Percentiles rank a stretch among this genome's conserved stretches.
phyloP scores from a whole-genome alignment of 2,329 filamentous ascomycete genomes.

The Claviceps arundinis region DNA sequence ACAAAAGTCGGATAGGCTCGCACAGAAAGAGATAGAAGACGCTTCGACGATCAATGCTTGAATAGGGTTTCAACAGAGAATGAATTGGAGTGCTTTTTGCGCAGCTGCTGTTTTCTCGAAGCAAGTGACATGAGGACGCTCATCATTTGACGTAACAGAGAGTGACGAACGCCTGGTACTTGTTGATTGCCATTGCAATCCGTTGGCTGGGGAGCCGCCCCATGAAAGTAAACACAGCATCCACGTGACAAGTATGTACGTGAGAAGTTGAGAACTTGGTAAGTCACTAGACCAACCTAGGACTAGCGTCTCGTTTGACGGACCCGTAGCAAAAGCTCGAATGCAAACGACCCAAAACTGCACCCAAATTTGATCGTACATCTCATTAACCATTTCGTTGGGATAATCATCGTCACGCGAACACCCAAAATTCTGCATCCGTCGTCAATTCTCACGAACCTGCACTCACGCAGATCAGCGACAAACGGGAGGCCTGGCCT shows the following conservation, averaged over 20 bases:
- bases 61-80: conserved; percentile 7
- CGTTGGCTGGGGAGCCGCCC: conserved; percentile 16
- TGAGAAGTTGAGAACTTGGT: not conserved
- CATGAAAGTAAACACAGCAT: conserved; percentile 17
- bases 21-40: not conserved
- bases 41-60: not conserved
- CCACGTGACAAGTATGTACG: conserved; percentile 10
- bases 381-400: not conserved
- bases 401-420: not conserved
- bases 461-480: not conserved
- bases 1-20: conserved; percentile 9
- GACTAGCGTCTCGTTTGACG: not conserved
- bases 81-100: conserved; percentile 10
- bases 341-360: not conserved
- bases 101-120: conserved; percentile 13
- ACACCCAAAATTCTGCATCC: not conserved
- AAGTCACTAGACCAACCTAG: not conserved
- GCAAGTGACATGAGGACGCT: conserved; percentile 13
- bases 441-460: not conserved
- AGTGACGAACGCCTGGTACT: not conserved
- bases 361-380: not conserved
- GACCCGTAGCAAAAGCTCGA: not conserved
- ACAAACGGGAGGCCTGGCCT: not conserved
- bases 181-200: conserved; percentile 6
- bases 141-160: not conserved